phyloP scores from a whole-genome alignment of 441 rosid species.

The Breynia disticha region DNA sequence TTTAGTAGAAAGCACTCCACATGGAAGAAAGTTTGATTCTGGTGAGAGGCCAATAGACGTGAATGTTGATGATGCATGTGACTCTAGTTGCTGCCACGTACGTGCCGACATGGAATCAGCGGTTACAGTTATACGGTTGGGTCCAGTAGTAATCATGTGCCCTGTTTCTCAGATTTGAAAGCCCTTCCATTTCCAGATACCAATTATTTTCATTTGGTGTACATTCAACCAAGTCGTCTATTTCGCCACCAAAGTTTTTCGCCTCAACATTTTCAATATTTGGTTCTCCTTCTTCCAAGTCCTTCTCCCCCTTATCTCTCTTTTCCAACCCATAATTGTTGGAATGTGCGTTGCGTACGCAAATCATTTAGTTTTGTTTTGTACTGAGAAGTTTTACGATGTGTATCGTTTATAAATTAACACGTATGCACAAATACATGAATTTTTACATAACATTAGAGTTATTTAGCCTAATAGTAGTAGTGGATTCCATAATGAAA shows the following conservation, averaged over 20 bases:
- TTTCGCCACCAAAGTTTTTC: neutral
- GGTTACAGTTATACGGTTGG: slow-evolving; percentile 20
- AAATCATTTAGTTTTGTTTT: too few species aligned
- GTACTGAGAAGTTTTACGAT: too few species aligned
- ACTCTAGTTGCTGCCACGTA: slow-evolving; percentile 37
- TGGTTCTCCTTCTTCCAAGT: slow-evolving; percentile 56
- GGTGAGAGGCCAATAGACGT: slow-evolving; percentile 3
- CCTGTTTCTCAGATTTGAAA: slow-evolving; percentile 14
- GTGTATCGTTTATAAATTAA: too few species aligned
- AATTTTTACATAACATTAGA: too few species aligned
- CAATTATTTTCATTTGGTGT: slow-evolving; percentile 14
- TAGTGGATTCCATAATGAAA: too few species aligned
- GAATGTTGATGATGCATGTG: slow-evolving; percentile 26
- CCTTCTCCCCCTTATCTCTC: too few species aligned
- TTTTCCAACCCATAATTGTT: neutral
- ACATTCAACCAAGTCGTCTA: too few species aligned
- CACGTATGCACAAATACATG: too few species aligned
- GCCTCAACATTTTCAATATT: slow-evolving; percentile 16
- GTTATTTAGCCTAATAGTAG: too few species aligned
- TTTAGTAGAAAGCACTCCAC: slow-evolving; percentile 21
- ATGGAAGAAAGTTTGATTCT: slow-evolving; percentile 16
- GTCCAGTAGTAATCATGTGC: slow-evolving; percentile 27
- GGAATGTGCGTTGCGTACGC: too few species aligned
- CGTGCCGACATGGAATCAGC: slow-evolving; percentile 26
- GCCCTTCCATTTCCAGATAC: neutral